Base-by-base conservation (phyloP, 176 grass and related monocot species). In the barley (Hordeum vulgare) region DNA sequence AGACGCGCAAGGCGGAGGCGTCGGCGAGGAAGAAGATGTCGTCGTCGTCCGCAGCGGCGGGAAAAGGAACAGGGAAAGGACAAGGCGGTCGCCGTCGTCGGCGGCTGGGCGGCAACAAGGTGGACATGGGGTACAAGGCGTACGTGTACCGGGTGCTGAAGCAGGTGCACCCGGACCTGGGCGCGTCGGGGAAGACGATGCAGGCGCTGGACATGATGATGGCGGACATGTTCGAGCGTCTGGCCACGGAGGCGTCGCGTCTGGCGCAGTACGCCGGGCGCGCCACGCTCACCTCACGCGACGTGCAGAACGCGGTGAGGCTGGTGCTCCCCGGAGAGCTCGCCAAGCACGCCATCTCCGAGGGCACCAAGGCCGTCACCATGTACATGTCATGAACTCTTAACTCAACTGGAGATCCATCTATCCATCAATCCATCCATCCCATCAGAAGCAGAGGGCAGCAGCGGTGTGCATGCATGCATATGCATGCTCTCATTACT, bases 111-210 rank as follows among this genome's bases (percentile, higher is more conserved):
- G 57, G 84, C 23, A 3, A 78, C 8, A 42, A 11, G 1, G 86
- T 79, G 0, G 86, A 85, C 23, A 64, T 36, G 17, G 83, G 92
- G 51, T 94, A 91, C 92, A 97, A 90, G 92, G 76, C 75, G 41
- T 97, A 93, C 71, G 86, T 98, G 86, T 98, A 88, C 84, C 81
- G 84, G 7, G 92, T 98, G 86, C 79, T 98, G 84, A 98, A 93
- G 90, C 95, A 98, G 84, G 92, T 98, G 82, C 95, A 93, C 82
- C 92, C 92, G 13, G 91, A 80, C 20, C 24, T 94, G 75, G 90
- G 86, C 18, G 45, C 85, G 78, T 94, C 92, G 2, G 75, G 84
- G 13, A 51, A 35, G 67, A 85, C 92, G 33, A 98, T 98, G 95
- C 78, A 83, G 61, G 90, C 93, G 40, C 81, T 95, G 17, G 92